Evolutionary conservation across 148 eudicot species (phyloP), one percentile per base, ranked within the genome.

Genomic region (Nepenthes mirabilis): DNA sequence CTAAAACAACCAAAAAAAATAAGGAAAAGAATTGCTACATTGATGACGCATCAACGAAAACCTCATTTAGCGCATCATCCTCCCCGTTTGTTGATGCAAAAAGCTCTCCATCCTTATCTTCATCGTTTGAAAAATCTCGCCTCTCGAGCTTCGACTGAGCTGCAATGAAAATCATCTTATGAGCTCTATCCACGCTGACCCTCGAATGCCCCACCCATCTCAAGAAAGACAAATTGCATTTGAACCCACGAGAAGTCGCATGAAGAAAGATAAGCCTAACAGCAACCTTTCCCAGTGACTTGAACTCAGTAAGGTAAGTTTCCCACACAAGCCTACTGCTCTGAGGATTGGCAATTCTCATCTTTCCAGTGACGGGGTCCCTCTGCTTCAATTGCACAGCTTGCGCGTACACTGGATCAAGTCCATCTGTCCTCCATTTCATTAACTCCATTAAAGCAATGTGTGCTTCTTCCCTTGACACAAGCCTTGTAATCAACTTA

Each of bases 281-380:
- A 36, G 96, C 98, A 11, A 93, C 95, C 67, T 88, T 93, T 57
- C 88, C 96, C 2, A 93, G 67, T 2, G 87, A 74, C 77, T 83
- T 82, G 57, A 85, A 88, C 64, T 93, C 95, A 0, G 86, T 90
- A 9, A 93, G 73, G 73, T 93, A 68, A 14, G 96, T 88, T 62
- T 93, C 98, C 98, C 98, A 93, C 35, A 93, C 96, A 58, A 93
- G 91, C 75, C 96, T 83, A 68, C 98, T 88, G 14, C 91, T 88
- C 43, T 83, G 96, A 4, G 96, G 96, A 64, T 85, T 88, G 14
- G 87, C 91, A 59, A 80, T 74, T 64, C 65, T 93, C 91, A 86
- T 83, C 57, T 88, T 93, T 34, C 98, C 98, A 0, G 97, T 76
- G 2, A 13, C 51, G 0, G 86, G 87, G 62, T 93, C 96, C 58